Percentiles rank a stretch among this genome's conserved stretches.
These are phyloP conservation scores for Clarireedia homoeocarpa DNA, from an alignment of 2,329 filamentous ascomycete species.

Conservation along the genomic window DNA sequence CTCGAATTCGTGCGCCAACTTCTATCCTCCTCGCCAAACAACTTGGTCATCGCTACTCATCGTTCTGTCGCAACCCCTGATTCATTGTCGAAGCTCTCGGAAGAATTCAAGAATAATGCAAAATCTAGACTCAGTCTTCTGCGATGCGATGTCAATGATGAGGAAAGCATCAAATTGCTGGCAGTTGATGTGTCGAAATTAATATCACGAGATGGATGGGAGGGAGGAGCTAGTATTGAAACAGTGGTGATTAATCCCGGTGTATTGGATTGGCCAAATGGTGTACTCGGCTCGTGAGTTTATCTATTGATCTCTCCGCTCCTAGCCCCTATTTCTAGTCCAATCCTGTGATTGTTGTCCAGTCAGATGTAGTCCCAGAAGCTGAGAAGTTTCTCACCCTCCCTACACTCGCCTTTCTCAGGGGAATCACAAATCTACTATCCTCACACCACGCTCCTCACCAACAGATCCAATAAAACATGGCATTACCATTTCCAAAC, in stretches of 20 bases:
- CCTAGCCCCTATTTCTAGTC: neutral
- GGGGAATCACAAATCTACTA: neutral
- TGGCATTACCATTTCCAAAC: constrained; percentile 49
- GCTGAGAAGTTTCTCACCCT: too few relatives aligned
- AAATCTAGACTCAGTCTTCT: constrained; percentile 12
- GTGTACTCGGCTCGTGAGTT: constrained; percentile 1
- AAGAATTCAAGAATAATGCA: neutral
- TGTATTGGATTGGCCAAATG: neutral
- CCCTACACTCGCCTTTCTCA: too few relatives aligned
- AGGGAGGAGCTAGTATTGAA: neutral
- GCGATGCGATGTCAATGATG: constrained; percentile 45
- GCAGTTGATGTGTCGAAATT: constrained; percentile 41
- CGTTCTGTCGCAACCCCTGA: constrained; percentile 21
- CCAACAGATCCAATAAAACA: constrained; percentile 39
- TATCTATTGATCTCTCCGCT: neutral
- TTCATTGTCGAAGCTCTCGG: neutral
- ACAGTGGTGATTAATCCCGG: neutral
- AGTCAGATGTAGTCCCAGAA: too few relatives aligned
- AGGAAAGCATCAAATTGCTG: constrained; percentile 40
- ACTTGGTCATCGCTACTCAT: constrained; percentile 38
- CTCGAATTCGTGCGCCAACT: constrained; percentile 33
- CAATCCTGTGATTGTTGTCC: neutral
- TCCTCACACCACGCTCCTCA: neutral
- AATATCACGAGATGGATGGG: neutral
- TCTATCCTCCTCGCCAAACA: constrained; percentile 32